Base-by-base conservation (phyloP, 192 early-diverging fungal species). In the Coemansia sp. region DNA sequence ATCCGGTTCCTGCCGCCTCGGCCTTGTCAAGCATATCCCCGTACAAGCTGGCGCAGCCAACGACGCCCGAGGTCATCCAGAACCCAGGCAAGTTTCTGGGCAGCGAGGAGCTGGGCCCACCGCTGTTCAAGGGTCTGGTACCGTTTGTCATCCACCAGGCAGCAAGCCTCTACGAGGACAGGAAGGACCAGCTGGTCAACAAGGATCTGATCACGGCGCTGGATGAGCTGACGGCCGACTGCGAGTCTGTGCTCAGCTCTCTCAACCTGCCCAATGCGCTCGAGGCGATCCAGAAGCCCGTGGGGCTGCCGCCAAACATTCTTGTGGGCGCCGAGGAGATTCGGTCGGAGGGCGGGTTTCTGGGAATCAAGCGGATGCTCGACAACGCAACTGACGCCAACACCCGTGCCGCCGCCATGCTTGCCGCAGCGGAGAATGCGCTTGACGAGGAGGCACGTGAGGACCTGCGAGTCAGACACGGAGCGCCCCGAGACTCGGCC, bases 61-160 rank as follows among this genome's bases (percentile, higher is more conserved):
- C 81, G n/a, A 68, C 80, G 10, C 74, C 86, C 0, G 87, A 90
- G 50, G 75, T 91, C 11, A 45, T 85, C 13, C 73, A 83, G 9
- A 87, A 93, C 50, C 90, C 92, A 2, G 82, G 92, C 11, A 86
- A 88, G 20, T 83, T 89, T 38, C 85, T 94, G 77, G 72, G 85
- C 17, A 71, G 80, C 2, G 87, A 91, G 16, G 90, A 92, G 16
- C 87, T 94, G 69, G 74, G 85, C 32, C 67, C 74, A 41, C 93
- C 94, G n/a, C 69, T 96, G 56, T 96, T 97, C 60, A 85, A 87
- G 44, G 88, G 87, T 11, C 83, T 97, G 41, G 93, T 97, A 9
- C 95, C 95, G 9, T 93, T 95, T 83, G 92, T 91, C 5, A 91
- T 95, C 32, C 94, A 97, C 77, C 93, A 95, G 75, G 92, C 93